Percentiles rank a stretch among this genome's conserved stretches.
Conservation (phyloP, 768 basidiomycete genomes). For the Calocera viscosa region DNA sequence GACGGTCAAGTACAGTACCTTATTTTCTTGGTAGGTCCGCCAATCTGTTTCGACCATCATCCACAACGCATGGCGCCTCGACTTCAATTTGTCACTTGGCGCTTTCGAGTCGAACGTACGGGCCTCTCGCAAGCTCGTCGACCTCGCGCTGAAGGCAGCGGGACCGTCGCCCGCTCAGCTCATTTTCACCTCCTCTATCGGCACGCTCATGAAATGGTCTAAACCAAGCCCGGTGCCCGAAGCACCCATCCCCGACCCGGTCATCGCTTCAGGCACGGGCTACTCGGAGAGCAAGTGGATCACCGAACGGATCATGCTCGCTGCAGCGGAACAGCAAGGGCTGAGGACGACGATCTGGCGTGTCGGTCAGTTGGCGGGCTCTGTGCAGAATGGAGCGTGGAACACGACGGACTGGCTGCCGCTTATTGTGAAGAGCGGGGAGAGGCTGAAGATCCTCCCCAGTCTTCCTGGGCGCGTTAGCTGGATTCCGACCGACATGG, state of each 20-base stretch:
- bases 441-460: neutral
- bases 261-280: neutral
- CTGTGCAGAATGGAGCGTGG: neutral
- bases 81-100: conserved; percentile 39
- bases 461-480: neutral
- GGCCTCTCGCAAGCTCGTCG: conserved; percentile 37
- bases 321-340: neutral
- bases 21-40: no score
- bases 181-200: conserved; percentile 36
- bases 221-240: neutral
- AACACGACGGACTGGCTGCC: conserved; percentile 5
- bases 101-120: conserved; percentile 42
- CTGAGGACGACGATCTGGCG: neutral
- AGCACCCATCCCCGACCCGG: neutral
- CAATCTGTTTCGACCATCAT: neutral
- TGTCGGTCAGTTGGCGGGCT: neutral
- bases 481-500: neutral
- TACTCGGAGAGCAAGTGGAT: neutral
- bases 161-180: conserved; percentile 23
- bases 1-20: no score
- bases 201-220: conserved; percentile 20
- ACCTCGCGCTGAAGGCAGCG: conserved; percentile 29
- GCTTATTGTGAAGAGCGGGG: neutral
- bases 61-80: conserved; percentile 34
- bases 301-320: neutral